Conservation (phyloP, 2,329 filamentous ascomycete genomes). For the Penicillium brevicompactum region DNA sequence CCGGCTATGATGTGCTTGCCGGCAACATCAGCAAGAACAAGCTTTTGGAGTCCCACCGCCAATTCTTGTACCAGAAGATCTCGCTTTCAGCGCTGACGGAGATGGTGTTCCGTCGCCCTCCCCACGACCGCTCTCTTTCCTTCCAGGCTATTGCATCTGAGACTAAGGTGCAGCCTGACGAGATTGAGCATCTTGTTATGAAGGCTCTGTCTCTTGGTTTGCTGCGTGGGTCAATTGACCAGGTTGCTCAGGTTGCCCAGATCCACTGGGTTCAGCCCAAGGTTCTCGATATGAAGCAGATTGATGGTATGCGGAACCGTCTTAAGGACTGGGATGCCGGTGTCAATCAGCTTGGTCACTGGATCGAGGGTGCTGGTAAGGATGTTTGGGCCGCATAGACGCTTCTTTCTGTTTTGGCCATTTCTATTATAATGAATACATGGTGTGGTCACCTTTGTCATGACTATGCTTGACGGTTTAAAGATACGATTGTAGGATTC, state of each 20-base stretch:
- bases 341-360: conserved; percentile 93
- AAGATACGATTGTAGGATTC: neutral
- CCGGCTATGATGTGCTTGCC: conserved; percentile 79
- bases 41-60: conserved; percentile 75
- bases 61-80: conserved; percentile 94
- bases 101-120: conserved; percentile 91
- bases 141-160: conserved; percentile 86
- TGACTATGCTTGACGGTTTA: neutral
- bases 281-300: conserved; percentile 93
- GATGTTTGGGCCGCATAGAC: conserved; percentile 88
- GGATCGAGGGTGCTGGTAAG: conserved; percentile 91
- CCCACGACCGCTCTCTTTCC: conserved; percentile 92
- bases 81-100: conserved; percentile 95
- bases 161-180: conserved; percentile 85
- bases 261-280: conserved; percentile 99
- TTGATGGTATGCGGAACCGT: conserved; percentile 84
- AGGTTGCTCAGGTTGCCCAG: conserved; percentile 89
- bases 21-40: conserved; percentile 78
- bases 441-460: conserved; percentile 6
- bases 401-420: conserved; percentile 8
- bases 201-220: conserved; percentile 95
- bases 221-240: conserved; percentile 89
- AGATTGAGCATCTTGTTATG: conserved; percentile 99
- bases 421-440: conserved; percentile 27
- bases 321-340: conserved; percentile 94